Base-by-base conservation (phyloP, 2,329 filamentous ascomycete species). In the Pseudogymnoascus sp. region DNA sequence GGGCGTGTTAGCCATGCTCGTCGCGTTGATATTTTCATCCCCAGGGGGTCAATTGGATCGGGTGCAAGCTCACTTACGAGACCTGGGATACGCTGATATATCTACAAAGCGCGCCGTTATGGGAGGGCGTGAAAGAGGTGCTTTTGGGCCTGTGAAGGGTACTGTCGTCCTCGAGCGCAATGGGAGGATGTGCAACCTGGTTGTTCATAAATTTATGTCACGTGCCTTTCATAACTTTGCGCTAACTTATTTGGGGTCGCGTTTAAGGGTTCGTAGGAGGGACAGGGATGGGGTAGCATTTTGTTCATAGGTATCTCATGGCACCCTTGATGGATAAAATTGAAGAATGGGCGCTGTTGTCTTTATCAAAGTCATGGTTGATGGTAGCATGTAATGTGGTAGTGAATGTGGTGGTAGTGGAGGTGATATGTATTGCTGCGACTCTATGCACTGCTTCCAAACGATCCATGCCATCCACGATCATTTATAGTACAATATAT, bases 401-500 rank as follows among this genome's bases (percentile, higher is more conserved):
- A 28, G 43, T 49, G 43, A n/a, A 49, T 6, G n/a, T n/a, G n/a
- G 21, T 25, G 43, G 43, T 49, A 28, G 43, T 49, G 43, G 43
- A 49, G 43, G 43, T 49, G 43, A 49, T 49, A 49, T 49, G 43
- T 49, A 49, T 49, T 49, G 43, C 6, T 23, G 43, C 43, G 43
- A 49, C 43, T 49, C 43, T 34, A 28, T 25, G 12, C 18, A 49
- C 43, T 49, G 21, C 43, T 49, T 49, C 43, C 14, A 23, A 49
- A 49, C 43, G 14, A 49, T 28, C 43, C n/a, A 28, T 28, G 21
- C 43, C 43, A 49, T 49, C 43, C 43, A 28, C 23, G 43, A 28
- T 49, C 43, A 49, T 49, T 49, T 49, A 49, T 49, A 28, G 23
- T 49, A 49, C 43, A 49, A 49, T 49, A 49, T 49, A 49, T 49